phyloP scores from a whole-genome alignment of 2,329 filamentous ascomycete species.

The Fusarium scirpi region DNA sequence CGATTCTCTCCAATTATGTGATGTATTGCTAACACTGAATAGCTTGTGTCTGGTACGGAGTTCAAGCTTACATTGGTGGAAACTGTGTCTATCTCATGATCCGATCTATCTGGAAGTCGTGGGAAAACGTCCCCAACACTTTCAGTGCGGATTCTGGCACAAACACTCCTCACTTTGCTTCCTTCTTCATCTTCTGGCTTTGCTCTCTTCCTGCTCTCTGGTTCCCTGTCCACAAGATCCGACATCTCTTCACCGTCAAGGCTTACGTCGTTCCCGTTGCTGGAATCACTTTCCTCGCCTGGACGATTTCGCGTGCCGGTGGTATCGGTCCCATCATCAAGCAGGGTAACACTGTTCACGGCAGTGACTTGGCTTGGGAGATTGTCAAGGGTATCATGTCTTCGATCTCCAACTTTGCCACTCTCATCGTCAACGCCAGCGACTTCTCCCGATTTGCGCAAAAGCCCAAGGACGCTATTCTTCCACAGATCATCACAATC shows the following conservation, averaged over 20 bases:
- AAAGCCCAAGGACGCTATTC: constrained; percentile 80
- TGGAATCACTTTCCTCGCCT: constrained; percentile 88
- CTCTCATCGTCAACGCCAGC: constrained; percentile 84
- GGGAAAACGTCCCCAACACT: constrained; percentile 74
- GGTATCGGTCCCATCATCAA: constrained; percentile 86
- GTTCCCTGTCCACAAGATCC: constrained; percentile 89
- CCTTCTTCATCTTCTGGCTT: constrained; percentile 90
- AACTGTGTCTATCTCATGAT: constrained; percentile 92
- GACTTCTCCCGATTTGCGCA: constrained; percentile 88
- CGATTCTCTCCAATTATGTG: neutral
- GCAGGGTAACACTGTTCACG: constrained; percentile 71
- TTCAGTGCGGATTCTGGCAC: constrained; percentile 76
- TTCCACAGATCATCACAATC: constrained; percentile 83
- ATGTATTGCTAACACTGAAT: constrained; percentile 22
- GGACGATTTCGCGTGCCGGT: constrained; percentile 84
- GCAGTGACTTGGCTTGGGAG: constrained; percentile 81
- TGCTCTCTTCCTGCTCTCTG: constrained; percentile 84
- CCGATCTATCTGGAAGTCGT: constrained; percentile 80
- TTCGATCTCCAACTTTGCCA: constrained; percentile 90
- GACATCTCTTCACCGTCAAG: constrained; percentile 92
- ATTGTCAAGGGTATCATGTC: constrained; percentile 89
- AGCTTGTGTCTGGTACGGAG: constrained; percentile 89
- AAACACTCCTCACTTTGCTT: constrained; percentile 78
- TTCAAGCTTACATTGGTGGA: constrained; percentile 87
- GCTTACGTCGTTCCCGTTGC: constrained; percentile 84